A percentile compares a stretch with the other conserved stretches of the same genome.
Conservation (phyloP, 768 basidiomycete species). For the Gyrodon lividus region DNA sequence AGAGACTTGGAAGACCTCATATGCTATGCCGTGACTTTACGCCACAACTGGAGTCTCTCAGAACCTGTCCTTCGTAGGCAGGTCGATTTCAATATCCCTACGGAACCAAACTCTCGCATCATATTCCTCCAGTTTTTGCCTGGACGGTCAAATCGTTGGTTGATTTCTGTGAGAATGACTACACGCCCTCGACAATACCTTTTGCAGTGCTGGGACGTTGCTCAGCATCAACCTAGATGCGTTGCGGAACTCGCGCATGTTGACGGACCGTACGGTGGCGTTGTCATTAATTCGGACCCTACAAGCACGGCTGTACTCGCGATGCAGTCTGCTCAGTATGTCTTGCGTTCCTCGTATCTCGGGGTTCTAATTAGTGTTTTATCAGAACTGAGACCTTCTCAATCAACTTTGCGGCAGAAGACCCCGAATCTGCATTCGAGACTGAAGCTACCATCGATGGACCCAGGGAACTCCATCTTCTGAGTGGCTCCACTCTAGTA, state of each 20-base stretch:
- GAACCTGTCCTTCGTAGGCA: constrained; percentile 34
- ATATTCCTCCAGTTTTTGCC: constrained; percentile 50
- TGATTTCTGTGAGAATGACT: constrained; percentile 44
- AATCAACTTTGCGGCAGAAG: constrained; percentile 36
- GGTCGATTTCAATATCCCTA: constrained; percentile 24
- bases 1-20: constrained; percentile 45
- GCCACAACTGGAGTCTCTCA: constrained; percentile 48
- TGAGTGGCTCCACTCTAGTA: constrained; percentile 38
- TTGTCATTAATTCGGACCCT: constrained; percentile 45
- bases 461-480: constrained; percentile 33
- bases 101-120: constrained; percentile 33
- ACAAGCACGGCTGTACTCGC: constrained; percentile 38
- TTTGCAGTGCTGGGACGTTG: constrained; percentile 61
- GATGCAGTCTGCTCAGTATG: constrained; percentile 43
- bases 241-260: constrained; percentile 39
- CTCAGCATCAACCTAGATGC: constrained; percentile 32
- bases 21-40: constrained; percentile 40
- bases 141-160: constrained; percentile 38
- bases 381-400: constrained; percentile 43
- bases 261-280: constrained; percentile 39
- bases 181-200: constrained; percentile 28
- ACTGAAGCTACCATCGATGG: constrained; percentile 33
- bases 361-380: background rate
- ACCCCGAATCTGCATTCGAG: constrained; percentile 39
- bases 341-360: background rate